Evolutionary conservation across 2,329 filamentous ascomycete species (phyloP).

Genomic region (Aphanoascus verrucosus): DNA sequence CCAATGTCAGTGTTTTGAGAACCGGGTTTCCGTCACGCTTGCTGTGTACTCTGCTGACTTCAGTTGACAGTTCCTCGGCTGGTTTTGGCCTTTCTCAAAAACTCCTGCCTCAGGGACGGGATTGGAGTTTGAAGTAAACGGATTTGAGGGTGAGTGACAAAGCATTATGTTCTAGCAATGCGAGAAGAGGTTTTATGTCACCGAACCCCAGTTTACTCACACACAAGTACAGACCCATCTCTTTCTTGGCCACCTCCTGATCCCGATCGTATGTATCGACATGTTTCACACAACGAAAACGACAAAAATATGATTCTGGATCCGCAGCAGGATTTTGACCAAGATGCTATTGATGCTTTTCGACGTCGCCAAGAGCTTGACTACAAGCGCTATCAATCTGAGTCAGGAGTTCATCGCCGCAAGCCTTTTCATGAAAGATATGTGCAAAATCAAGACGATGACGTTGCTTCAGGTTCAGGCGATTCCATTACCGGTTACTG

Average conservation of each 20-base stretch:
- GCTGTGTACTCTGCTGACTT: neutral
- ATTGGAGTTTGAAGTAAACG: conserved; percentile 47
- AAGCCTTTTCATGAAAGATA: conserved; percentile 35
- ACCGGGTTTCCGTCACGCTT: neutral
- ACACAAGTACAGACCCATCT: conserved; percentile 23
- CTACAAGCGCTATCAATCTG: conserved; percentile 33
- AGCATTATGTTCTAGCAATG: neutral
- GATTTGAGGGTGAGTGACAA: conserved; percentile 43
- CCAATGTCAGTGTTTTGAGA: conserved; percentile 27
- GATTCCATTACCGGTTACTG: conserved; percentile 18
- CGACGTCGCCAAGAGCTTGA: conserved; percentile 45
- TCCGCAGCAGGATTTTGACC: conserved; percentile 18
- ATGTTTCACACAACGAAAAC: conserved; percentile 15
- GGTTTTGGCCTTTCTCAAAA: conserved; percentile 51
- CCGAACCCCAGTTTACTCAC: neutral
- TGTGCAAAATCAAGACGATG: conserved; percentile 17
- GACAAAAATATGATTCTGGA: conserved; percentile 12
- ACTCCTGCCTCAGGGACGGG: conserved; percentile 41
- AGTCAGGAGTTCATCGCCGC: conserved; percentile 27
- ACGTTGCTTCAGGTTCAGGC: conserved; percentile 13
- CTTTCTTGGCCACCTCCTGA: conserved; percentile 41
- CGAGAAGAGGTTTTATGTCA: too few species aligned
- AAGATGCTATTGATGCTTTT: conserved; percentile 44
- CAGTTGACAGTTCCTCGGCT: conserved; percentile 36
- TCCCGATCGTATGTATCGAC: conserved; percentile 39